phyloP scores from a whole-genome alignment of 2,329 filamentous ascomycete genomes.

The Rhynchosporium graminicola region DNA sequence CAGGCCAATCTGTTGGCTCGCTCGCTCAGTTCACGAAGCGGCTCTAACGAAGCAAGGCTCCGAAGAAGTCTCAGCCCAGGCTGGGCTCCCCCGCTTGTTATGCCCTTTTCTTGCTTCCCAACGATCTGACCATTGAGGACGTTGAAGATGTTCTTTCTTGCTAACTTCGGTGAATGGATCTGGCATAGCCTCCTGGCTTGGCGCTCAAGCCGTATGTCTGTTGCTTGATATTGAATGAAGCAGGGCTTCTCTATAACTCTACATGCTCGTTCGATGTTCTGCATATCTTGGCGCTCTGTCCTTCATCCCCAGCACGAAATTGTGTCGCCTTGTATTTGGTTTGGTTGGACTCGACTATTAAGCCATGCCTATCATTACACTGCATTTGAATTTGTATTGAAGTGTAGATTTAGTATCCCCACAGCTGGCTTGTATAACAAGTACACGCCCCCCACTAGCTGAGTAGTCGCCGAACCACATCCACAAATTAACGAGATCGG shows the following conservation, averaged over 20 bases:
- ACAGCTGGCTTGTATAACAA: background rate
- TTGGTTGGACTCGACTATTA: background rate
- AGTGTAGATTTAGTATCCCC: too few relatives aligned
- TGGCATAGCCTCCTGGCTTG: conserved; percentile 14
- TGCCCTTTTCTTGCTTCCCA: conserved; percentile 16
- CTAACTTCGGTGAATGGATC: conserved; percentile 19
- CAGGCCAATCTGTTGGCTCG: conserved; percentile 8
- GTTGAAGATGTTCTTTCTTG: conserved; percentile 4
- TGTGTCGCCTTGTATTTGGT: background rate
- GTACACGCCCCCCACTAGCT: background rate
- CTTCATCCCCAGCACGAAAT: background rate
- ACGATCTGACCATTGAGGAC: conserved; percentile 12
- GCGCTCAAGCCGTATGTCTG: background rate
- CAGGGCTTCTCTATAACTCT: conserved; percentile 8
- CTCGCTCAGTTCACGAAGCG: background rate
- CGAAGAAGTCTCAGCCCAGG: conserved; percentile 15
- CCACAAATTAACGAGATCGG: background rate
- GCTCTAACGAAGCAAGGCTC: conserved; percentile 21
- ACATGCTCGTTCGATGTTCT: background rate
- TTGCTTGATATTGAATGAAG: conserved; percentile 1
- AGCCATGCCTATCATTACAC: background rate
- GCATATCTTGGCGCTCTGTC: conserved; percentile 1
- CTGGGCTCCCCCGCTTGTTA: conserved; percentile 4
- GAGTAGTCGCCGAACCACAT: background rate
- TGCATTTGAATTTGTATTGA: too few relatives aligned